Conservation (phyloP, 2,329 filamentous ascomycete genomes). For the Ceratocystis lukuohia region DNA sequence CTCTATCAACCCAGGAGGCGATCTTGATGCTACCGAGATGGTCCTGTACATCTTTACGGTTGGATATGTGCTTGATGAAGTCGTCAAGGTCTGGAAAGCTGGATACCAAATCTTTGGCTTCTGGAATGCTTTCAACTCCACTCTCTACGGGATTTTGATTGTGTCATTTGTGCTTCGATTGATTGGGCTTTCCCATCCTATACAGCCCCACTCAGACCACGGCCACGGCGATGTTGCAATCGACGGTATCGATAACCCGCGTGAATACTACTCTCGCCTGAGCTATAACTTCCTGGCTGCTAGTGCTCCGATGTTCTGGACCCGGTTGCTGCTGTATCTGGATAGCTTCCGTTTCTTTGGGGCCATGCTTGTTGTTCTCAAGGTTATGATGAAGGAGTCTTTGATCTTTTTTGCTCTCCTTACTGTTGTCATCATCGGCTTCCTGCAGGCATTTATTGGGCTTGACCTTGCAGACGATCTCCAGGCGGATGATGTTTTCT, state of each 20-base stretch:
- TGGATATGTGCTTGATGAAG: constrained; percentile 80
- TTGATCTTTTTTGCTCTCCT: constrained; percentile 93
- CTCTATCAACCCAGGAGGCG: constrained; percentile 73
- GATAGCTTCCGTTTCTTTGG: constrained; percentile 94
- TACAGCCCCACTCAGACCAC: constrained; percentile 25
- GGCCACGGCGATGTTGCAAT: background rate
- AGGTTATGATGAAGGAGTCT: constrained; percentile 88
- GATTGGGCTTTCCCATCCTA: constrained; percentile 54
- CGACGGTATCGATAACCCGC: constrained; percentile 22
- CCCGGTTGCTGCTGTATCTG: constrained; percentile 77
- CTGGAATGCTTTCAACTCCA: constrained; percentile 90
- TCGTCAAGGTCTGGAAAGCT: constrained; percentile 84
- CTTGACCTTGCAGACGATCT: constrained; percentile 72
- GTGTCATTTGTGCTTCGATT: constrained; percentile 69
- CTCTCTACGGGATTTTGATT: constrained; percentile 65
- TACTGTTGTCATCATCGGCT: constrained; percentile 67
- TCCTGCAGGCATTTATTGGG: constrained; percentile 88
- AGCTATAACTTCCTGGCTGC: constrained; percentile 94
- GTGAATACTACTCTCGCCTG: constrained; percentile 57
- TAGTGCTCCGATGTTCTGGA: constrained; percentile 93
- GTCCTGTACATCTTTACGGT: constrained; percentile 83
- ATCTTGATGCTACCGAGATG: constrained; percentile 71
- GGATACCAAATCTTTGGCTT: constrained; percentile 85
- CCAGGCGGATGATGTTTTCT: constrained; percentile 51
- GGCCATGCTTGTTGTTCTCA: constrained; percentile 92